phyloP scores from a whole-genome alignment of 208 protist genomes.

The Acanthamoeba culbertsoni region DNA sequence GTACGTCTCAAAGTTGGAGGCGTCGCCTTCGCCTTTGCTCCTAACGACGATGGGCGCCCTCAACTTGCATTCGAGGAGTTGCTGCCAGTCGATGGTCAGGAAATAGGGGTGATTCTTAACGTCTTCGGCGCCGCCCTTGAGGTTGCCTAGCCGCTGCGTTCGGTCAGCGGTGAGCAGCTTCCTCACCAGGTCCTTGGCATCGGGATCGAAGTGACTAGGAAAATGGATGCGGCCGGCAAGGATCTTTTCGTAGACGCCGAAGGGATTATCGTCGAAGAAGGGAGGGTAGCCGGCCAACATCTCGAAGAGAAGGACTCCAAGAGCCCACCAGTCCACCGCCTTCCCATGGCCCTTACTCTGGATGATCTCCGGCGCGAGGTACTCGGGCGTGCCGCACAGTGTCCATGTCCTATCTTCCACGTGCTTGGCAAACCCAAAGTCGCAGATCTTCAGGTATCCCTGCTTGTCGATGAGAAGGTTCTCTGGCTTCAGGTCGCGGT shows the following conservation, averaged over 20 bases:
- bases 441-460: constrained; percentile 91
- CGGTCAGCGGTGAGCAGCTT: constrained; percentile 82
- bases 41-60: constrained; percentile 58
- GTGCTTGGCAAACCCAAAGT: constrained; percentile 92
- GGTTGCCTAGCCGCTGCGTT: constrained; percentile 86
- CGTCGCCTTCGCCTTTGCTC: constrained; percentile 67
- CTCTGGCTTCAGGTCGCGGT: constrained; percentile 91
- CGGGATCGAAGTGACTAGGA: constrained; percentile 83
- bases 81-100: constrained; percentile 91
- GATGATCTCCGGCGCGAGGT: constrained; percentile 90
- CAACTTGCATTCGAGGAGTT: constrained; percentile 60
- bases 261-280: constrained; percentile 89
- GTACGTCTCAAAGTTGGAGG: constrained; percentile 77
- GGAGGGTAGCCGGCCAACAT: constrained; percentile 90
- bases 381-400: constrained; percentile 89
- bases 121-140: constrained; percentile 89
- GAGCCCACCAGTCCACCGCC: constrained; percentile 90
- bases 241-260: constrained; percentile 92
- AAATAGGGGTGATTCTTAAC: constrained; percentile 97
- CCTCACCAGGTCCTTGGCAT: constrained; percentile 84
- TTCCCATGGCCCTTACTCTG: constrained; percentile 88
- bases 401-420: constrained; percentile 83
- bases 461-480: constrained; percentile 85
- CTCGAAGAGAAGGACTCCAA: constrained; percentile 90
- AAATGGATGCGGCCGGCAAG: constrained; percentile 86